Conservation (phyloP, 257 asterid species). For the Cynanchum wilfordii region DNA sequence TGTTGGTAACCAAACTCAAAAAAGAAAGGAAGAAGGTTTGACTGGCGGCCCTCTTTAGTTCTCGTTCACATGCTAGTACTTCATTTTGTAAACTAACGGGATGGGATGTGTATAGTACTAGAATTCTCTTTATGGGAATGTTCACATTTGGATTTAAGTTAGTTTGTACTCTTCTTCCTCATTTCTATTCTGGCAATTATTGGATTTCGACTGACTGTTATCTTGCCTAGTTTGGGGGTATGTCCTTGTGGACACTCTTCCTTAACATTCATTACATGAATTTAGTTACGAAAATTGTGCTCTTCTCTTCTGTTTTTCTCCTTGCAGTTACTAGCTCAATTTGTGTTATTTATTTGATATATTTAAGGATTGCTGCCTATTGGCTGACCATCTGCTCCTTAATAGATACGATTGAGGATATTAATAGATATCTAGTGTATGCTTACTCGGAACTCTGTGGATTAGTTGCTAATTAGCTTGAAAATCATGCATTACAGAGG, state of each 20-base stretch:
- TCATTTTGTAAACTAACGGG: neutral
- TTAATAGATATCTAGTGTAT: neutral
- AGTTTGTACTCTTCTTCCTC: conserved; percentile 3
- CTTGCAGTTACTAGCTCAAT: neutral
- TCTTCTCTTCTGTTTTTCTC: neutral
- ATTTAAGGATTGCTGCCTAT: neutral
- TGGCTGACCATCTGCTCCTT: neutral
- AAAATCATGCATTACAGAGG: neutral
- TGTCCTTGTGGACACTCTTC: neutral
- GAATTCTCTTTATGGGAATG: neutral
- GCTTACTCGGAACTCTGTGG: neutral
- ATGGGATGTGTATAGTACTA: neutral
- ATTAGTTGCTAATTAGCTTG: neutral
- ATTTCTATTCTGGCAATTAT: conserved; percentile 3
- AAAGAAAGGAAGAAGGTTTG: neutral
- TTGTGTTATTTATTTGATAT: neutral
- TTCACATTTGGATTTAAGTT: neutral
- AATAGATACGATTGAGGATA: neutral
- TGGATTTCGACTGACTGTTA: conserved; percentile 2
- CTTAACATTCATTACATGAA: neutral
- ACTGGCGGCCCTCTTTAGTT: conserved; percentile 4
- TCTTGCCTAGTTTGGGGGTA: neutral
- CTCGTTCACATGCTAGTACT: conserved; percentile 4
- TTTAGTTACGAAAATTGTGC: neutral
- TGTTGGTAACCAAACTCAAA: conserved; percentile 4